Conservation (phyloP, 192 early-diverging fungal species). For the Rhizophagus prolifer region DNA sequence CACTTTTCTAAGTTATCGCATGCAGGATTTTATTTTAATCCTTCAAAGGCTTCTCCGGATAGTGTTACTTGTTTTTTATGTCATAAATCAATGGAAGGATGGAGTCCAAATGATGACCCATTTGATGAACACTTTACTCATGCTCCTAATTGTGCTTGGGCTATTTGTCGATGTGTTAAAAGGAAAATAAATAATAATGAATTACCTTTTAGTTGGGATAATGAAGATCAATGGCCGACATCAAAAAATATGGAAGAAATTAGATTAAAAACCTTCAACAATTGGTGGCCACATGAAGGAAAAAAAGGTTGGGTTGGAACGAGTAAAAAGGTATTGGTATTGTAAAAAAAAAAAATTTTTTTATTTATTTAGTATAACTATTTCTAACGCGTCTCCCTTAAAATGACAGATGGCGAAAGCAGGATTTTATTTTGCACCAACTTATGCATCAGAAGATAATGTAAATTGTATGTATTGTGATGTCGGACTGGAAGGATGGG, state of each 20-base stretch:
- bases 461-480: constrained; percentile 40
- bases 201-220: constrained; percentile 37
- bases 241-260: constrained; percentile 36
- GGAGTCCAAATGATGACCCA: constrained; percentile 32
- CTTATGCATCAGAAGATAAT: constrained; percentile 32
- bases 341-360: too few species aligned
- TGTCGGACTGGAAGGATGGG: constrained; percentile 38
- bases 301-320: constrained; percentile 36
- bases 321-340: constrained; percentile 30
- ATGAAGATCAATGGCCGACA: constrained; percentile 32
- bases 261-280: constrained; percentile 38
- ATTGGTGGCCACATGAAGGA: constrained; percentile 42
- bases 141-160: constrained; percentile 35
- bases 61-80: constrained; percentile 44
- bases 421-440: constrained; percentile 38
- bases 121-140: constrained; percentile 33
- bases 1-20: constrained; percentile 30
- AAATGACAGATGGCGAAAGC: constrained; percentile 40
- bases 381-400: neutral
- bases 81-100: constrained; percentile 36
- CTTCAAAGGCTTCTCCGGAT: constrained; percentile 19
- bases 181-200: constrained; percentile 14
- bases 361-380: neutral
- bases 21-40: constrained; percentile 41
- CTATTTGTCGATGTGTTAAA: constrained; percentile 27